These are phyloP conservation scores for Ustilago nuda DNA, from an alignment of 1,284 basidiomycete species.

Conservation along the genomic window DNA sequence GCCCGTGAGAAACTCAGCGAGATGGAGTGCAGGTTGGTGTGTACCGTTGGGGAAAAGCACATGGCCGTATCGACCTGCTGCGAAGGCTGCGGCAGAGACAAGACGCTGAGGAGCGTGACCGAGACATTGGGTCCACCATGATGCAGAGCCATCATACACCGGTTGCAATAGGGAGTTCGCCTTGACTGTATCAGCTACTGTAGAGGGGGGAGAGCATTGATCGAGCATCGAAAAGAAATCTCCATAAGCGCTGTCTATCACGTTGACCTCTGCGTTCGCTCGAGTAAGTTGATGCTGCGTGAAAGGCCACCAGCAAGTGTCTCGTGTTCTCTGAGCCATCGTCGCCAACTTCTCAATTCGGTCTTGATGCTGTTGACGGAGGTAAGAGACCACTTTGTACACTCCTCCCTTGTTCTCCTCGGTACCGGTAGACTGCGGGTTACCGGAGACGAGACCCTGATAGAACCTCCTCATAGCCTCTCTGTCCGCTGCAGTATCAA, in stretches of 20 bases:
- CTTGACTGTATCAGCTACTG: slow-evolving; percentile 4
- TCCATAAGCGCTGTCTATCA: slow-evolving; percentile 89
- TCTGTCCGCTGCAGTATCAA: slow-evolving; percentile 73
- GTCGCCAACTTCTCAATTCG: slow-evolving; percentile 79
- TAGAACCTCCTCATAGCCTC: slow-evolving; percentile 80
- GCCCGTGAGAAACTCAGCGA: slow-evolving; percentile 79
- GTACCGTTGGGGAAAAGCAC: slow-evolving; percentile 93
- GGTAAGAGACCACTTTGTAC: slow-evolving; percentile 74
- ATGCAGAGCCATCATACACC: slow-evolving; percentile 90
- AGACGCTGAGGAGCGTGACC: slow-evolving; percentile 85
- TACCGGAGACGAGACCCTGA: slow-evolving; percentile 66
- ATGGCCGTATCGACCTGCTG: slow-evolving; percentile 93
- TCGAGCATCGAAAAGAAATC: slow-evolving; percentile 78
- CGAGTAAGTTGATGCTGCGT: slow-evolving; percentile 79
- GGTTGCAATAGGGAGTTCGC: slow-evolving; percentile 74
- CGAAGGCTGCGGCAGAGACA: slow-evolving; percentile 85
- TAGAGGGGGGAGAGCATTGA: slow-evolving; percentile 10
- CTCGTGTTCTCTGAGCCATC: slow-evolving; percentile 82
- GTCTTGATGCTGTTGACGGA: slow-evolving; percentile 76
- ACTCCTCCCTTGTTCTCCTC: slow-evolving; percentile 69
- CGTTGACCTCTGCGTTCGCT: slow-evolving; percentile 56
- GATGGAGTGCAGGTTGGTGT: slow-evolving; percentile 83
- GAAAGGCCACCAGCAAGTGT: slow-evolving; percentile 96
- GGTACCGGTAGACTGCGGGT: slow-evolving; percentile 4
- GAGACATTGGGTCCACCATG: slow-evolving; percentile 97